Conservation (phyloP, 208 protist species). For the Chromosphaera perkinsii region DNA sequence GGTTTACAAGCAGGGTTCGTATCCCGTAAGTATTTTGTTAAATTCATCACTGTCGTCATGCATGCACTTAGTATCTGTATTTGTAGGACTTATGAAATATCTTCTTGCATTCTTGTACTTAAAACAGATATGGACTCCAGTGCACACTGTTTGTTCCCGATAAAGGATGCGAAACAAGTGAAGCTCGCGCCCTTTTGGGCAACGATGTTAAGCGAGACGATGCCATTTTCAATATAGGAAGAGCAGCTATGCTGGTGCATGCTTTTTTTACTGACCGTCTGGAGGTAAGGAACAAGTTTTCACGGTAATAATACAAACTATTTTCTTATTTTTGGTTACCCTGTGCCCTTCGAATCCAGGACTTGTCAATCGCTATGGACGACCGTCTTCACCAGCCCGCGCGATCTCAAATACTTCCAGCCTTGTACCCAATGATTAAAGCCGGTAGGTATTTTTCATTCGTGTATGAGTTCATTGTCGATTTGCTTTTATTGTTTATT, state of each 20-base stretch:
- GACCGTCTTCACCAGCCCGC: conserved; percentile 73
- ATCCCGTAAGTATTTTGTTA: not conserved
- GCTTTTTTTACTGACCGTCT: conserved; percentile 67
- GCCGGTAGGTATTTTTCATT: no score
- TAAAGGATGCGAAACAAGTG: conserved; percentile 76
- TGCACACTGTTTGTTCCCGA: conserved; percentile 78
- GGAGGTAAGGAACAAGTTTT: not conserved
- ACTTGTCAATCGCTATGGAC: conserved; percentile 51
- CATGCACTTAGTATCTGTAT: not conserved
- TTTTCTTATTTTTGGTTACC: not conserved
- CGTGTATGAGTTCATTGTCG: no score
- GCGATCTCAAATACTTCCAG: conserved; percentile 41
- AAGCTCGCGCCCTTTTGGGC: conserved; percentile 70
- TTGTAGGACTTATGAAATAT: not conserved
- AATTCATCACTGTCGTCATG: not conserved
- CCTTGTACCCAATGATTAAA: conserved; percentile 42
- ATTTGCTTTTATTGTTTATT: no score
- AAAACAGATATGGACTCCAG: conserved; percentile 67
- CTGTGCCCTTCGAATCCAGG: not conserved
- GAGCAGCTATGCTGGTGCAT: conserved; percentile 73
- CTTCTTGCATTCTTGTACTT: conserved; percentile 42
- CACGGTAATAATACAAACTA: not conserved
- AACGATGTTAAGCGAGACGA: conserved; percentile 52
- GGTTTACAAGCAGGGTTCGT: not conserved
- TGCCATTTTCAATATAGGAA: conserved; percentile 80